Evolutionary conservation across 1,284 basidiomycete genomes (phyloP).

Genomic region (Ustilago lituana): DNA sequence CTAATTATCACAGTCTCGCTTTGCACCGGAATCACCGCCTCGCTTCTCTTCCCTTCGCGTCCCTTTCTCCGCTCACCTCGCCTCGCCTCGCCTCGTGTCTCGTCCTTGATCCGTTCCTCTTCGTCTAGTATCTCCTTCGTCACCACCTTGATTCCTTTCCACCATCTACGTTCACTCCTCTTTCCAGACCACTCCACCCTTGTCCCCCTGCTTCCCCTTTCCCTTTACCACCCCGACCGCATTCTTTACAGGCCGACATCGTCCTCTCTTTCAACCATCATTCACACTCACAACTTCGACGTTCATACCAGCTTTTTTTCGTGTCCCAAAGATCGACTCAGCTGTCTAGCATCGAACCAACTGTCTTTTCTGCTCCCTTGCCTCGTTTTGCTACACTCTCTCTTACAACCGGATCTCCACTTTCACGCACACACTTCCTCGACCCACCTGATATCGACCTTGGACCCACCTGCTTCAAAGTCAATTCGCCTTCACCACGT

Average conservation of each 20-base stretch:
- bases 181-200: conserved; percentile 14
- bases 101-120: conserved; percentile 1
- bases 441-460: background rate
- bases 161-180: conserved; percentile 27
- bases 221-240: conserved; percentile 24
- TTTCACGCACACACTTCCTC: conserved; percentile 1
- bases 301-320: conserved; percentile 17
- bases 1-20: background rate
- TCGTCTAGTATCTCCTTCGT: conserved; percentile 10
- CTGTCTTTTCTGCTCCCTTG: conserved; percentile 31
- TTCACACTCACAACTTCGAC: conserved; percentile 11
- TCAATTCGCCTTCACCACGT: background rate
- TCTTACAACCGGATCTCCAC: conserved; percentile 6
- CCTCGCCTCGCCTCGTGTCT: conserved; percentile 16
- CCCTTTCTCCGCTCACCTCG: background rate
- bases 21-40: conserved; percentile 1
- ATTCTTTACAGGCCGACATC: conserved; percentile 21
- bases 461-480: background rate
- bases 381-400: conserved; percentile 2
- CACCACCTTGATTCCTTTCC: conserved; percentile 38
- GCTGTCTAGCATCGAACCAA: conserved; percentile 27
- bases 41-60: conserved; percentile 13
- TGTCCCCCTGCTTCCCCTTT: conserved; percentile 2
- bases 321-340: conserved; percentile 9
- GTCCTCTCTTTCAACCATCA: conserved; percentile 17